phyloP scores from a whole-genome alignment of 345 rosid genomes.

The Populus nigra region DNA sequence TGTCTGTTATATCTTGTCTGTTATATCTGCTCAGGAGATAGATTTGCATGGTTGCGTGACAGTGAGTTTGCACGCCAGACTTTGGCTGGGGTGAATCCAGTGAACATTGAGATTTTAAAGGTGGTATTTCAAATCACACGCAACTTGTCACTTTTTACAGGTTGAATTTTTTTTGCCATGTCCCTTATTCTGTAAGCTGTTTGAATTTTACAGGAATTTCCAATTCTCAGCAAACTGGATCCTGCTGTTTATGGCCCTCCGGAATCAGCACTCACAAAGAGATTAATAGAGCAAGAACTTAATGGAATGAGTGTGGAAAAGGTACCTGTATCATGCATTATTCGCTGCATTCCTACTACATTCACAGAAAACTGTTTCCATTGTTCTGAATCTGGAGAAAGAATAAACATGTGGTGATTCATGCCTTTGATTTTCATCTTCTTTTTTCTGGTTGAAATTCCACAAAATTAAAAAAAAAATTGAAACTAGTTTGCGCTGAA shows the following conservation, averaged over 20 bases:
- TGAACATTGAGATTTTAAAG: constrained; percentile 71
- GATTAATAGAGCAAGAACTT: constrained; percentile 69
- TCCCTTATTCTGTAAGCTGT: constrained; percentile 8
- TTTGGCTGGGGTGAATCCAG: constrained; percentile 91
- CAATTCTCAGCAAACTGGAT: constrained; percentile 81
- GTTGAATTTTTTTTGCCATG: not conserved
- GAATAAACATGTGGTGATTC: not conserved
- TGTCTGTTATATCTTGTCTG: not conserved
- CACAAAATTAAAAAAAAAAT: not conserved
- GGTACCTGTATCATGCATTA: constrained; percentile 36
- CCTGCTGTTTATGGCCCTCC: constrained; percentile 74
- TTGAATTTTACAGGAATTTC: constrained; percentile 59
- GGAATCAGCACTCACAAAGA: constrained; percentile 75
- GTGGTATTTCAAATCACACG: constrained; percentile 21
- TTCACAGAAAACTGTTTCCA: not conserved
- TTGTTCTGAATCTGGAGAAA: not conserved
- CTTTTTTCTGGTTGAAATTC: not conserved
- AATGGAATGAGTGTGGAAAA: constrained; percentile 61
- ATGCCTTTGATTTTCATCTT: not conserved
- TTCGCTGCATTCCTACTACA: not conserved
- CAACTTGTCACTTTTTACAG: not conserved
- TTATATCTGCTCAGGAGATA: constrained; percentile 53
- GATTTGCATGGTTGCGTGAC: constrained; percentile 93
- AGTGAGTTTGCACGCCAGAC: constrained; percentile 90
- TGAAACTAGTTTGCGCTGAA: not conserved